Evolutionary conservation across 148 eudicot species (phyloP).

Genomic region (Mesembryanthemum crystallinum): DNA sequence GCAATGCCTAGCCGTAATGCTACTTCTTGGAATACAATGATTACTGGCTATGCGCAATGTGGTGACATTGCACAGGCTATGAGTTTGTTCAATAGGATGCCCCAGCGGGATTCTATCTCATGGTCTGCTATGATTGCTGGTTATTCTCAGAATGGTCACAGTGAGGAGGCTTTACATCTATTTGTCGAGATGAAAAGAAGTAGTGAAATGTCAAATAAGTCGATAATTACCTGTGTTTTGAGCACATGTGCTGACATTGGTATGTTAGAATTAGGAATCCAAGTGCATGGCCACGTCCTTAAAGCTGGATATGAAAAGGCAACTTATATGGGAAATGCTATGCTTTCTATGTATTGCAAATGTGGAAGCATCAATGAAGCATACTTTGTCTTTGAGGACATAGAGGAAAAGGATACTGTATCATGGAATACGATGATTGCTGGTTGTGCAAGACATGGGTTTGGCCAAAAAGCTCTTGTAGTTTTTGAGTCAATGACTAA

Average conservation of each 20-base stretch:
- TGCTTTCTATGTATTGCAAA: constrained; percentile 48
- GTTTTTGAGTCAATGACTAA: constrained; percentile 38
- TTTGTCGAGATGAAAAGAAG: constrained; percentile 37
- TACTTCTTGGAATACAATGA: constrained; percentile 45
- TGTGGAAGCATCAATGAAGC: constrained; percentile 55
- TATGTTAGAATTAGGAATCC: constrained; percentile 42
- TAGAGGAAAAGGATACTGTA: constrained; percentile 35
- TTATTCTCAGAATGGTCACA: constrained; percentile 40
- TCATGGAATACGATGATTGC: constrained; percentile 48
- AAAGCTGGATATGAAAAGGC: constrained; percentile 40
- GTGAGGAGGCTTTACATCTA: constrained; percentile 43
- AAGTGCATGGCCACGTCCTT: constrained; percentile 36
- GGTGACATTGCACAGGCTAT: constrained; percentile 31
- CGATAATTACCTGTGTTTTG: constrained; percentile 40
- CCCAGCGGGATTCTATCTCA: constrained; percentile 42
- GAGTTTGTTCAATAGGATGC: constrained; percentile 35
- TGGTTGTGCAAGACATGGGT: constrained; percentile 50
- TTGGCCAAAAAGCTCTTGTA: constrained; percentile 37
- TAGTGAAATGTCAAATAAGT: constrained; percentile 36
- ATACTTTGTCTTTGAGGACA: constrained; percentile 29
- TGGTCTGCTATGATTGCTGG: constrained; percentile 52
- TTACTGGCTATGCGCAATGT: constrained; percentile 36
- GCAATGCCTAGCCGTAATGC: constrained; percentile 42
- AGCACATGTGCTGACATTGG: constrained; percentile 53
- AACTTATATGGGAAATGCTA: constrained; percentile 43